Base-by-base conservation (phyloP, 2,329 filamentous ascomycete genomes). In the Trichoderma asperellum region DNA sequence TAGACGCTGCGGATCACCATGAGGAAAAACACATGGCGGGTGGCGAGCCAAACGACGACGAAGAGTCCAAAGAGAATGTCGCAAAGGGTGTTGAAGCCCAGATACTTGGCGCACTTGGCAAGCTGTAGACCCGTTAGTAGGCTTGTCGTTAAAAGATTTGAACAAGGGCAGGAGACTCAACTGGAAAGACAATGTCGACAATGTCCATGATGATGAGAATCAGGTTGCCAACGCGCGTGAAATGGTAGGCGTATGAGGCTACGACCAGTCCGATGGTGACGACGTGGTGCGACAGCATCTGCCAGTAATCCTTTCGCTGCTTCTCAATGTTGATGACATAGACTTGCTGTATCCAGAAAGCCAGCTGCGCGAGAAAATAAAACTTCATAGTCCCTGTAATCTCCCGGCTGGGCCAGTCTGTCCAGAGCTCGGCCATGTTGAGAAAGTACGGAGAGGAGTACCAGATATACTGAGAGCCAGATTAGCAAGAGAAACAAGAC, bases 221-320 rank as follows among this genome's bases (percentile, higher is more conserved):
- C 62, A 97, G 86, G 76, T 95, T 96, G 70, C 93, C 95, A 29
- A 97, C 93, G 60, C 92, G 91, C 68, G 91, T 96, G 77, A 93
- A 90, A 77, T 95, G 91, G 79, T 96, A 97, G 73, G 89, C 88
- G 79, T 98, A 98, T 72, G 92, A 95, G 34, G 89, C 87, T 68
- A 89, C 89, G 72, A 99, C 89, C 47, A 99, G 88, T 4, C 85
- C 83, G 76, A 90, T 92, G 18, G 96, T 99, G 78, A 98, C 89
- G 76, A 98, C 87, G 82, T 99, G 96, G 80, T 98, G 96, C n/a
- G 89, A 90, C 73, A 98, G 89, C 96, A 98, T 98, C 81, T 98
- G 94, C 83, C 89, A 92, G 80, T 97, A 91, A 75, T 99, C 96
- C 82, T 98, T 98, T 76, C 96, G 88, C 73, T 92, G 89, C 82